Evolutionary conservation across 2,329 filamentous ascomycete species (phyloP), one percentile per base, ranked within the genome.

Genomic region (Hymenoscyphus infarciens): DNA sequence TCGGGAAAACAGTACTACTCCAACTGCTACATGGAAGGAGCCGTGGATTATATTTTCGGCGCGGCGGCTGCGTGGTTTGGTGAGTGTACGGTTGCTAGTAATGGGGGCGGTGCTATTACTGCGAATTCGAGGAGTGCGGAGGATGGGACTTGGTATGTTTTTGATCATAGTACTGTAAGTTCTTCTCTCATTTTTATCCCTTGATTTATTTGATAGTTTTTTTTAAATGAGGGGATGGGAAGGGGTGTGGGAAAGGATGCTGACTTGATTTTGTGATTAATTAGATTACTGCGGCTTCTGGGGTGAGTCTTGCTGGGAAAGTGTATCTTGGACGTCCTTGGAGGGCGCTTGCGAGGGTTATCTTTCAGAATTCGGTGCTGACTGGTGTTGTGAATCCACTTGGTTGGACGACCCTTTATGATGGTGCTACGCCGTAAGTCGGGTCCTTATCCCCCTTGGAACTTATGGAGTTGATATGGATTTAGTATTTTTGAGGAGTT

Each of bases 11-110:
- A 85, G 67, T 71, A 85, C 53, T 86, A 84, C 68, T 80, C 81
- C 38, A 80, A 81, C 63, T 79, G 78, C 63, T 79, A 81, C 61
- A 84, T 86, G 65, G 79, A 81, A 54, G 83, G 83, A 42, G 79
- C 81, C 1, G 81, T 81, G 45, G 84, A 86, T 67, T 84, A 85
- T 69, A 81, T 83, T 64, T 86, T 86, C 70, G 79, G 83, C 62
- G 76, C 82, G 70, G 77, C 81, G 19, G 19, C 45, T 3, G 45
- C 45, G 10, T 52, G 19, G 45, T 52, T 52, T 25, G 45, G 19
- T 22, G 45, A 52, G 10, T 52, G 45, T 13, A 52, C 45, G 7
- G 13, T 52, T 52, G 45, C 45, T 22, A 52, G 45, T 52, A 52
- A 25, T 22, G 45, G 45, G 10, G 22, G 22, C 5, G 45, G 45